Percentiles rank a stretch among this genome's conserved stretches.
Evolutionary conservation across 2,329 filamentous ascomycete genomes (phyloP).

Genomic region (Chlorencoelia australis): DNA sequence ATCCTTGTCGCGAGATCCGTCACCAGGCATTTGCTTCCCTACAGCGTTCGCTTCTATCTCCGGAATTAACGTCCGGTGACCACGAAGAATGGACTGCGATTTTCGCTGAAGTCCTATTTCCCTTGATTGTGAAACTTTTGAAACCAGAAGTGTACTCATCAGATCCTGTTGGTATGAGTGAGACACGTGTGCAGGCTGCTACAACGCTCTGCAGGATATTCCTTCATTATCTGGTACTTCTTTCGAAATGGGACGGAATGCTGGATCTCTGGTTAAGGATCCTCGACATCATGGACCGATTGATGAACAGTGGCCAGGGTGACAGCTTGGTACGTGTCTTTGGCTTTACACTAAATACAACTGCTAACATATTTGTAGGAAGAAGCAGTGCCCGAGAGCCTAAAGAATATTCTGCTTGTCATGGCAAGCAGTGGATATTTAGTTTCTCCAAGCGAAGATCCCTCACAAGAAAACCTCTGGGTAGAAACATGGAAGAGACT

Average conservation of each 20-base stretch:
- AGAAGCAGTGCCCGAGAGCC: constrained; percentile 86
- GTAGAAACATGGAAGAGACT: constrained; percentile 56
- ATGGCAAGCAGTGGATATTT: constrained; percentile 87
- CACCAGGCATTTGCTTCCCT: constrained; percentile 79
- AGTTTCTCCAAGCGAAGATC: constrained; percentile 53
- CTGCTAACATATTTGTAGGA: constrained; percentile 43
- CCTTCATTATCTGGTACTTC: constrained; percentile 77
- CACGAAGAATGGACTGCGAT: constrained; percentile 92
- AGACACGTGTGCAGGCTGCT: constrained; percentile 84
- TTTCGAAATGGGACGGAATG: constrained; percentile 82
- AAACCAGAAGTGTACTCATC: constrained; percentile 92
- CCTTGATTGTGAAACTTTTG: constrained; percentile 73
- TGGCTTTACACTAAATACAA: constrained; percentile 1
- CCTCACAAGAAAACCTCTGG: constrained; percentile 47
- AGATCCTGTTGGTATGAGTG: constrained; percentile 87
- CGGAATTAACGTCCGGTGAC: constrained; percentile 71
- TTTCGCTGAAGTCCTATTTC: constrained; percentile 88
- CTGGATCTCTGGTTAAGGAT: constrained; percentile 87
- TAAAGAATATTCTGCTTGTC: constrained; percentile 93
- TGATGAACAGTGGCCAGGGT: constrained; percentile 92
- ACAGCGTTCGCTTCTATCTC: constrained; percentile 76
- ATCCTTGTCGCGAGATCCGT: constrained; percentile 86
- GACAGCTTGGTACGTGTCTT: constrained; percentile 67
- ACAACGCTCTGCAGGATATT: constrained; percentile 93
- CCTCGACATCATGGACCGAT: constrained; percentile 84